phyloP scores from a whole-genome alignment of 371 early-diverging fungal species.

The Coemansia sp. region DNA sequence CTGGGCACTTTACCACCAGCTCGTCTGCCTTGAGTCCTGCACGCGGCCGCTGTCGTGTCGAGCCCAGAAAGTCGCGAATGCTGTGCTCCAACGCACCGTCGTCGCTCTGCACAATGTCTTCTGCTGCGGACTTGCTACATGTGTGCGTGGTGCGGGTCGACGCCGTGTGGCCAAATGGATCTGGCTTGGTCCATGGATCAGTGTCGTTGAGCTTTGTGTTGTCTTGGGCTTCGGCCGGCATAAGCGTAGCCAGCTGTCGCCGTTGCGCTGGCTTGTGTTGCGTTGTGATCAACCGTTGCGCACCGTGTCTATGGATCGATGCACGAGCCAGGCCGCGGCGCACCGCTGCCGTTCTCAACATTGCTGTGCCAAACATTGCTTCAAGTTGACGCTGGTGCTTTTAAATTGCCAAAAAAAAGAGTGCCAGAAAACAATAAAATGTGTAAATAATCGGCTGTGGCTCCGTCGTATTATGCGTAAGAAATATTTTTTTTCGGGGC shows the following conservation, averaged over 20 bases:
- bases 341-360: not conserved
- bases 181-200: not conserved
- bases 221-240: conserved; percentile 6
- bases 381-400: not conserved
- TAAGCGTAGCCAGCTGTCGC: conserved; percentile 36
- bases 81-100: conserved; percentile 15
- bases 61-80: conserved; percentile 38
- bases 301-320: not conserved
- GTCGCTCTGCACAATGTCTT: not conserved
- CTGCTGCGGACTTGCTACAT: not conserved
- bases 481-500: not conserved
- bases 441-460: not conserved
- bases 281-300: not conserved
- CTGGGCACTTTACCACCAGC: conserved; percentile 52
- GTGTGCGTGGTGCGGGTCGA: not conserved
- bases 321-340: not conserved
- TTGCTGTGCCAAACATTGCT: conserved; percentile 22
- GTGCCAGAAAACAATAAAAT: not conserved
- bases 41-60: conserved; percentile 51
- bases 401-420: not conserved
- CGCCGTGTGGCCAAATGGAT: not conserved
- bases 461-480: not conserved
- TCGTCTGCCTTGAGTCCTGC: conserved; percentile 54
- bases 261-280: not conserved
- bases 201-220: not conserved